Base-by-base conservation (phyloP, 2,329 filamentous ascomycete genomes). In the Alternaria postmessia region DNA sequence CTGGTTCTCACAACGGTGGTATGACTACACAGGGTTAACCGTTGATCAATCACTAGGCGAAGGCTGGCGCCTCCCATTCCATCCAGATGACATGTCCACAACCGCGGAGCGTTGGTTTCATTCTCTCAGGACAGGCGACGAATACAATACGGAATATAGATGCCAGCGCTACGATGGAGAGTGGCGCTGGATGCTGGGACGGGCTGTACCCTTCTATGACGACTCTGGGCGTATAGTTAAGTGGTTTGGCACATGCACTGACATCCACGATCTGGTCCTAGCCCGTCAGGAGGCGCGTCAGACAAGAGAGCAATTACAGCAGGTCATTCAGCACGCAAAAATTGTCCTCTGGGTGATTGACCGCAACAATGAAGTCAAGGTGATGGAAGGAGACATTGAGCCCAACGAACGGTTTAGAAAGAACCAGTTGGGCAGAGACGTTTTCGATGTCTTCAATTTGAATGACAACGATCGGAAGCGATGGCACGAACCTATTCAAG, bases 191-290 rank as follows among this genome's bases (percentile, higher is more conserved):
- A 92, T 93, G 83, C 81, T 94, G 3, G 91, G 89, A 11, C 84
- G 90, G 43, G 91, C 91, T 1, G 75, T 91, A 14, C 90, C 91
- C 0, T 83, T 93, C 68, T 84, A 83, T 39, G 87, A 92, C 61
- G 85, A 89, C 44, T 86, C 86, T 0, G 90, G 89, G 2, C 81
- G 84, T 48, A 92, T 94, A 49, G 83, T 91, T 59, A 92, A 91
- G 72, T 94, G 91, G 91, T 92, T 91, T 68, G 91, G 90, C 16
- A 93, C 90, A 1, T 93, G 89, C 69, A 93, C 91, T 12, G 91
- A 94, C 64, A 90, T 93, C 18, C 89, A 94, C 70, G 90, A 93
- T 62, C 84, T 88, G 43, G 89, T 93, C 3, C 84, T 91, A 70
- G 86, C 89, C 14, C 88, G 90, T 60, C 83, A 90, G 62, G 84